Conservation (phyloP, 768 basidiomycete genomes). For the Tulasnella sp. region DNA sequence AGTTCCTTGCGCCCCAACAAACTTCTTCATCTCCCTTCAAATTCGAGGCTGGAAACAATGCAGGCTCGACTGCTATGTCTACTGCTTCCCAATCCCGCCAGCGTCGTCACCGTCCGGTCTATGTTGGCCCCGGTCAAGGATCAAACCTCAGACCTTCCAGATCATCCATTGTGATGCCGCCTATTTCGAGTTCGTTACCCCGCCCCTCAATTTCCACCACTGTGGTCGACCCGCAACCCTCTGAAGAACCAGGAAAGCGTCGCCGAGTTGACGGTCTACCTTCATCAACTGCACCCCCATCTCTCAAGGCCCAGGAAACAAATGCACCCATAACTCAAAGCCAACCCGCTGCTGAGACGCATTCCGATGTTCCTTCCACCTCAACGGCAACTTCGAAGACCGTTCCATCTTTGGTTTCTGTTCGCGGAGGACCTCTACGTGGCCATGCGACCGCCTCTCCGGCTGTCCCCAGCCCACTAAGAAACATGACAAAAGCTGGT, state of each 20-base stretch:
- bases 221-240: background rate
- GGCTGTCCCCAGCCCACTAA: conserved; percentile 17
- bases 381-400: background rate
- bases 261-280: conserved; percentile 11
- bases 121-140: conserved; percentile 22
- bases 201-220: background rate
- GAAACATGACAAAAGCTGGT: conserved; percentile 22
- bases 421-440: background rate
- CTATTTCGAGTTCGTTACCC: background rate
- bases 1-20: conserved; percentile 17
- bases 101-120: conserved; percentile 14
- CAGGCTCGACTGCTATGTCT: background rate
- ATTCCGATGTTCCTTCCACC: background rate
- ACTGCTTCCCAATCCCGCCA: background rate
- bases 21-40: background rate
- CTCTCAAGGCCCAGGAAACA: background rate
- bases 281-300: background rate
- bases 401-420: background rate
- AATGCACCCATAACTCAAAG: background rate
- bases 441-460: conserved; percentile 8
- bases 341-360: background rate
- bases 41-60: background rate
- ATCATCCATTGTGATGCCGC: background rate
- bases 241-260: conserved; percentile 16
- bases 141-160: conserved; percentile 7